Evolutionary conservation across 176 grass and related monocot species (phyloP).

Genomic region (Pharus latifolius): DNA sequence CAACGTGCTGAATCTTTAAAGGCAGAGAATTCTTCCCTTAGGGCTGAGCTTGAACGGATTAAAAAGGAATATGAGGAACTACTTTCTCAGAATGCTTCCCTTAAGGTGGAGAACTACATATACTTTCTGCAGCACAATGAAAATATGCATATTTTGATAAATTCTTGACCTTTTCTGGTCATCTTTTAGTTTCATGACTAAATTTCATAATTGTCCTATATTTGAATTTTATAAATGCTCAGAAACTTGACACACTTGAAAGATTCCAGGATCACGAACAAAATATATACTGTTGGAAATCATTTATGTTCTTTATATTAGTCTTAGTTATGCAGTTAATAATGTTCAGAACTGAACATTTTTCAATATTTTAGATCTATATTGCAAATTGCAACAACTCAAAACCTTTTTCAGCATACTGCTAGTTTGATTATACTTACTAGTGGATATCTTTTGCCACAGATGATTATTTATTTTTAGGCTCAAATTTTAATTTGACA

Average conservation of each 20-base stretch:
- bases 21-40: slow-evolving; percentile 74
- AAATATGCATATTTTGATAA: neutral
- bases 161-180: neutral
- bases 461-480: neutral
- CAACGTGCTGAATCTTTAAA: slow-evolving; percentile 64
- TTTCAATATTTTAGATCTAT: neutral
- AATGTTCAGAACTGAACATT: neutral
- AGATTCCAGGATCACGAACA: neutral
- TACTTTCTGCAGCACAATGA: neutral
- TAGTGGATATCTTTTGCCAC: neutral
- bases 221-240: neutral
- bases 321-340: neutral
- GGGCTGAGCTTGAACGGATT: slow-evolving; percentile 59
- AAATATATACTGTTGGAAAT: neutral
- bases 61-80: slow-evolving; percentile 72
- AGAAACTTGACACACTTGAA: neutral
- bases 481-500: neutral
- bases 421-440: neutral
- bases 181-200: neutral
- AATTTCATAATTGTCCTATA: neutral
- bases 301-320: neutral
- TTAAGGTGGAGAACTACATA: slow-evolving; percentile 47
- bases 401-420: neutral
- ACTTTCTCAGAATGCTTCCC: slow-evolving; percentile 64
- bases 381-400: neutral